phyloP scores from a whole-genome alignment of 805 yeast species.

The Pichia kluyveri region DNA sequence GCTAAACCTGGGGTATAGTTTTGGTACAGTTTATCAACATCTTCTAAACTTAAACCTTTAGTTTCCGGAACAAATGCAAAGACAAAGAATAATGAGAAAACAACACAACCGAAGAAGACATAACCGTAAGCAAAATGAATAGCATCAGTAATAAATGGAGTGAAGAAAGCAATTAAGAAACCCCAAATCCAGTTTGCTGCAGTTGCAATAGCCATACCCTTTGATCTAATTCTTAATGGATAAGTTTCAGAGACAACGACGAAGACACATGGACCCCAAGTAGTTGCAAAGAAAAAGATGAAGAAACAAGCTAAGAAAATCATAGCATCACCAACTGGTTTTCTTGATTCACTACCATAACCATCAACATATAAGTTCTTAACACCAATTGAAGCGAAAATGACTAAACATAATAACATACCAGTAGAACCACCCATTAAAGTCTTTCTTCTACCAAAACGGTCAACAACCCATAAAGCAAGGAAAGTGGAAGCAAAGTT shows the following conservation, averaged over 20 bases:
- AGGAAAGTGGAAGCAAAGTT: slow-evolving; percentile 47
- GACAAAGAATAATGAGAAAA: slow-evolving; percentile 46
- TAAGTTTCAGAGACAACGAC: slow-evolving; percentile 60
- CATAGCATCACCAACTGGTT: slow-evolving; percentile 53
- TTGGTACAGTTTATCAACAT: slow-evolving; percentile 43
- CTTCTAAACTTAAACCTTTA: slow-evolving; percentile 48
- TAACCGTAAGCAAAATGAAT: slow-evolving; percentile 51
- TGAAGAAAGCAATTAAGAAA: slow-evolving; percentile 47
- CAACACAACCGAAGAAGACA: slow-evolving; percentile 46
- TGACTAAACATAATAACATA: slow-evolving; percentile 48
- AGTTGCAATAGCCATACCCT: slow-evolving; percentile 56
- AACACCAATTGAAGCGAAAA: slow-evolving; percentile 55
- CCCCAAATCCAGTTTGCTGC: slow-evolving; percentile 61
- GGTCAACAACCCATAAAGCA: slow-evolving; percentile 45
- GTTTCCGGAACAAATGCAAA: slow-evolving; percentile 47
- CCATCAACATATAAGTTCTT: slow-evolving; percentile 35
- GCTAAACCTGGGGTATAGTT: slow-evolving; percentile 27
- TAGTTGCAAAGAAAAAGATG: slow-evolving; percentile 58
- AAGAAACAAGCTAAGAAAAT: slow-evolving; percentile 56
- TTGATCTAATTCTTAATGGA: slow-evolving; percentile 56
- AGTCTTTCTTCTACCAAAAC: slow-evolving; percentile 44
- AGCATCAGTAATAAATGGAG: slow-evolving; percentile 45
- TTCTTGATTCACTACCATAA: slow-evolving; percentile 31
- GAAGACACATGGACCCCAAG: slow-evolving; percentile 71
- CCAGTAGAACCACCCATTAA: slow-evolving; percentile 41